phyloP scores from a whole-genome alignment of 345 rosid genomes.

The Syzygium aromaticum region DNA sequence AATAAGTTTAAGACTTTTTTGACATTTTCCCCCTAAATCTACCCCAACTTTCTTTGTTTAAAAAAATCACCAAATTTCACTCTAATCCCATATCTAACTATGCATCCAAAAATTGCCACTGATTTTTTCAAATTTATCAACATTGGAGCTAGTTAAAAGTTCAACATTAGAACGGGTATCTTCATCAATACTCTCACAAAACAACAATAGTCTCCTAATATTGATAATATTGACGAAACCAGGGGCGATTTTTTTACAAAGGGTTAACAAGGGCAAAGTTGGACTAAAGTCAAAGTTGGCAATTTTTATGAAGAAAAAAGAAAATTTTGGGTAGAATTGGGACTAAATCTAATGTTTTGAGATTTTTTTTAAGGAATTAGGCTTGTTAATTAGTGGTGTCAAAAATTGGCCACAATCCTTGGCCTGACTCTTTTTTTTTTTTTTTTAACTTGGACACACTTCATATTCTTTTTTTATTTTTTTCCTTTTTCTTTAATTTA shows the following conservation, averaged over 20 bases:
- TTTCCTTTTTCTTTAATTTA: neutral
- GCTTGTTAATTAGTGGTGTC: neutral
- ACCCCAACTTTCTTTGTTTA: neutral
- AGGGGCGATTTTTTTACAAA: neutral
- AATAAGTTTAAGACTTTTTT: too few relatives aligned
- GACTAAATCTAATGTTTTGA: neutral
- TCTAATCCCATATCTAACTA: neutral
- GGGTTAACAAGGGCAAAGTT: rapidly evolving
- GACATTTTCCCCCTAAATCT: too few relatives aligned
- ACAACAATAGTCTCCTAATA: neutral
- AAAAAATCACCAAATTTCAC: neutral
- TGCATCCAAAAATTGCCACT: rapidly evolving
- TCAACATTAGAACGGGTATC: rapidly evolving
- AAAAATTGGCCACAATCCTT: neutral
- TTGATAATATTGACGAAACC: neutral
- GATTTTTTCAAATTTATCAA: neutral
- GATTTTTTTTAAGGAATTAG: neutral
- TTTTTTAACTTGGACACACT: neutral
- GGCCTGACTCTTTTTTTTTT: neutral
- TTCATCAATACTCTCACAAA: neutral
- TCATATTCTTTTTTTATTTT: neutral
- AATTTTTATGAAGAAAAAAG: neutral
- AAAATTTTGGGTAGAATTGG: neutral
- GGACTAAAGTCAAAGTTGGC: neutral
- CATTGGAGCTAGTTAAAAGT: neutral